Base-by-base conservation (phyloP, 2,329 filamentous ascomycete species). In the Penicillium sp. region DNA sequence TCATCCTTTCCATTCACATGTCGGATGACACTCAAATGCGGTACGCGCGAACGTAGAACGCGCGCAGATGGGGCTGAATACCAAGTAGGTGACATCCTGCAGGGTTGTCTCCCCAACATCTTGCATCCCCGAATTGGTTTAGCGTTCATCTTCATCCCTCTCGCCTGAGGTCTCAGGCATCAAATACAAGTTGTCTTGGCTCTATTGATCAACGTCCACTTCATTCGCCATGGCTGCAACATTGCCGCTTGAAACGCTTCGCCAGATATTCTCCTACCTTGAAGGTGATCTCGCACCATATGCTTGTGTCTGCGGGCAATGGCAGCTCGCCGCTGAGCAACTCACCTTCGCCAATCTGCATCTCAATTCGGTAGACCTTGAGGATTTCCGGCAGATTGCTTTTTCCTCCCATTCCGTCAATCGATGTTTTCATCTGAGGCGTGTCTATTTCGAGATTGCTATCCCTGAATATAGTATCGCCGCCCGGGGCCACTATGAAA, bases 91-190 rank as follows among this genome's bases (percentile, higher is more conserved):
- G 19, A 29, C 15, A 13, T 48, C 8, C 19, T 50, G 33, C n/a
- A 35, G 15, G 31, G 31, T 13, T 13, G 37, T 37, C 23, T 10
- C 4, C 13, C 40, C 27, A n/a, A 51, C 64, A 58, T 65, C 54
- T 43, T 66, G 62, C 59, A 65, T 62, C 48, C 64, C 57, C 4
- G 50, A 42, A 57, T 42, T 7, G 59, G 57, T 21, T 54, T 64
- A 63, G 60, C 29, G 4, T 29, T 27, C 15, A 4, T 15, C 41
- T 8, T 10, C 8, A 10, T 23, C 40, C 1, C n/a, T n/a, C n/a
- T 8, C 13, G n/a, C 45, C 46, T 35, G 6, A 31, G 2, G 6
- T 19, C 2, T 27, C 40, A 27, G 29, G 21, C 29, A 21, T 4
- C 4, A 9, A 4, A 5, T 12, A 21, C n/a, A 33, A 21, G 6